Evolutionary conservation across 2,329 filamentous ascomycete genomes (phyloP).

Genomic region (Paraphaeosphaeria sporulosa): DNA sequence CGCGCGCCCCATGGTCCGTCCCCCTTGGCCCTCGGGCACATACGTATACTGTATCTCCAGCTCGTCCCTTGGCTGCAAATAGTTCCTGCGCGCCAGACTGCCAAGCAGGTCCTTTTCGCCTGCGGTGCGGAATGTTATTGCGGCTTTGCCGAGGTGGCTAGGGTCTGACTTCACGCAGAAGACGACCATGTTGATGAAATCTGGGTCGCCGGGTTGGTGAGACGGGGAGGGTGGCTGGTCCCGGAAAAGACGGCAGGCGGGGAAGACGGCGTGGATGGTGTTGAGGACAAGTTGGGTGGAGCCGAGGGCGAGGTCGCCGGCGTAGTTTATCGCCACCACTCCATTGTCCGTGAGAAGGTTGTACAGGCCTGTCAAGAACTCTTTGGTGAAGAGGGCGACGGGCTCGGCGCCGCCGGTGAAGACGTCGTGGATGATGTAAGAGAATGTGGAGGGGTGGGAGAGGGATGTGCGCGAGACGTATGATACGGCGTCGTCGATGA

Average conservation of each 20-base stretch:
- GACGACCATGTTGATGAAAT: conserved; percentile 96
- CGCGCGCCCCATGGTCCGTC: conserved; percentile 66
- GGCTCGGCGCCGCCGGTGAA: conserved; percentile 97
- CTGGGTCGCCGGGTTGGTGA: conserved; percentile 47
- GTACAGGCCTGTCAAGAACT: conserved; percentile 78
- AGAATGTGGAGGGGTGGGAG: conserved; percentile 61
- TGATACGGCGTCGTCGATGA: conserved; percentile 81
- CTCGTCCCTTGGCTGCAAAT: conserved; percentile 76
- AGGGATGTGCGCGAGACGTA: conserved; percentile 66
- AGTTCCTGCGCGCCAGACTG: conserved; percentile 73
- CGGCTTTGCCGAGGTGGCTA: conserved; percentile 37
- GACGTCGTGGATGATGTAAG: conserved; percentile 97
- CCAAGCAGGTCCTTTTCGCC: conserved; percentile 71
- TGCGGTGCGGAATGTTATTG: conserved; percentile 72
- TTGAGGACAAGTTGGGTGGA: conserved; percentile 79
- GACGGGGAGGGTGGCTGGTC: conserved; percentile 68
- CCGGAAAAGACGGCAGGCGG: conserved; percentile 89
- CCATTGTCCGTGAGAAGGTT: conserved; percentile 78
- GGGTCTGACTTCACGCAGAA: conserved; percentile 78
- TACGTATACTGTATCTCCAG: conserved; percentile 59
- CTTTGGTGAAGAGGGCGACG: conserved; percentile 82
- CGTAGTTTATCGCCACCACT: conserved; percentile 94
- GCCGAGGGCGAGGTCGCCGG: conserved; percentile 81
- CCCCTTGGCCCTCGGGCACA: conserved; percentile 45
- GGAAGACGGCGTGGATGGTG: conserved; percentile 84